Base-by-base conservation (phyloP, 176 grass and related monocot species). In the Stipa capillata region DNA sequence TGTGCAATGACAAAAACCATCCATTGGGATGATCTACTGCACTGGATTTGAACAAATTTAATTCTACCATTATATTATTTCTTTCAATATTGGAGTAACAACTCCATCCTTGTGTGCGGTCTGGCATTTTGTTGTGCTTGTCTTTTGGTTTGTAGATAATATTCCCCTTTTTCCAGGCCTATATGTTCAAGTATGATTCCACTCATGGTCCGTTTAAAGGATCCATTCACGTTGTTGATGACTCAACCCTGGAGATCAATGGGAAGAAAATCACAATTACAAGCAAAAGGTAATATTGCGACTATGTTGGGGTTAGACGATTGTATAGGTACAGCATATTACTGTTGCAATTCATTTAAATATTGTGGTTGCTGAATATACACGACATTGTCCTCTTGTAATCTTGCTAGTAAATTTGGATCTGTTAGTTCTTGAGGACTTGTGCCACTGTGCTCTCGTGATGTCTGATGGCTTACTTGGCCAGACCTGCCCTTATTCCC, bases 161-260 rank as follows among this genome's bases (percentile, higher is more conserved):
- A 12, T 80, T 79, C 28, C 36, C 40, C 18, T 39, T 84, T 93
- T 72, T 52, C 25, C 77, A 97, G 95, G 95, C 95, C 21, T 98
- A 98, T 78, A 98, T 98, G 95, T 89, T 98, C 50, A 98, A 98
- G 79, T 98, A 98, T 81, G 95, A 98, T 73, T 98, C 95, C 6
- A 98, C 90, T 42, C 95, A 98, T 72, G 95, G 92, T 39, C 67
- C 31, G 31, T 98, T 90, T 78, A 94, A 98, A 85, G 90, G 95
- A 79, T 81, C 89, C 65, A 81, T 98, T 74, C 82, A 88, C 48
- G 92, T 98, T 11, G 75, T 94, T 68, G 90, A 98, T 24, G 80
- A 87, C 18, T 93, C 92, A 59, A 93, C 83, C 33, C 81, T 98
- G 53, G 95, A 98, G 85, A 94, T 98, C 69, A 88, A 98, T 81